These are phyloP conservation scores for Boletales sp. DNA, from an alignment of 768 basidiomycete genomes.

Conservation along the genomic window DNA sequence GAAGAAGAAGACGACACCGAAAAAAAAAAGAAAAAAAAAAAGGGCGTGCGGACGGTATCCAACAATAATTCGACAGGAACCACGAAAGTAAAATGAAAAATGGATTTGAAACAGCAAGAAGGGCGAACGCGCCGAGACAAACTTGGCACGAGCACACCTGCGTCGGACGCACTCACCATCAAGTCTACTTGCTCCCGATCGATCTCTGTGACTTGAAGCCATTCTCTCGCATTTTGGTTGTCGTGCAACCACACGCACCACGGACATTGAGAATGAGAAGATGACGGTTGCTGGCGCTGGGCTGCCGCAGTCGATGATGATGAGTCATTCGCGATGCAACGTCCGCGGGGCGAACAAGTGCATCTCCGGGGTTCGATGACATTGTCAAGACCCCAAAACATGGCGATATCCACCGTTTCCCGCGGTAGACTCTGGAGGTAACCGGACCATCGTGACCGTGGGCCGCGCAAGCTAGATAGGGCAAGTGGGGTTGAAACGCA, in stretches of 20 bases:
- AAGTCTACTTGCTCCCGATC: conserved; percentile 22
- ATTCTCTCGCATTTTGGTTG: conserved; percentile 27
- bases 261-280: conserved; percentile 8
- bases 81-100: conserved; percentile 3
- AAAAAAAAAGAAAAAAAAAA: conserved; percentile 8
- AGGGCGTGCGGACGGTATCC: not conserved
- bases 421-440: conserved; percentile 66
- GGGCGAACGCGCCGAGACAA: too few species aligned
- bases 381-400: conserved; percentile 51
- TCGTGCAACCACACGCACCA: conserved; percentile 25
- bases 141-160: too few species aligned
- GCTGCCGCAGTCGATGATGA: too few species aligned
- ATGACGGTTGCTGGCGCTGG: too few species aligned
- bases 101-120: too few species aligned
- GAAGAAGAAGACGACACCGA: not conserved
- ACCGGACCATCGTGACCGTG: conserved; percentile 54
- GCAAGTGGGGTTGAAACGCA: too few species aligned
- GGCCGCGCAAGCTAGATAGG: conserved; percentile 37
- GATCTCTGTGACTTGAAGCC: conserved; percentile 34
- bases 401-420: conserved; percentile 49
- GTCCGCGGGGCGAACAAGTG: conserved; percentile 15
- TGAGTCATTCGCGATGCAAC: not conserved
- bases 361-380: conserved; percentile 15
- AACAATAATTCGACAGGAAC: not conserved
- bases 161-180: conserved; percentile 21